A percentile compares a stretch with the other conserved stretches of the same genome.
Evolutionary conservation across 495 filamentous ascomycete genomes (phyloP).

Genomic region (Penicillium bovifimosum): DNA sequence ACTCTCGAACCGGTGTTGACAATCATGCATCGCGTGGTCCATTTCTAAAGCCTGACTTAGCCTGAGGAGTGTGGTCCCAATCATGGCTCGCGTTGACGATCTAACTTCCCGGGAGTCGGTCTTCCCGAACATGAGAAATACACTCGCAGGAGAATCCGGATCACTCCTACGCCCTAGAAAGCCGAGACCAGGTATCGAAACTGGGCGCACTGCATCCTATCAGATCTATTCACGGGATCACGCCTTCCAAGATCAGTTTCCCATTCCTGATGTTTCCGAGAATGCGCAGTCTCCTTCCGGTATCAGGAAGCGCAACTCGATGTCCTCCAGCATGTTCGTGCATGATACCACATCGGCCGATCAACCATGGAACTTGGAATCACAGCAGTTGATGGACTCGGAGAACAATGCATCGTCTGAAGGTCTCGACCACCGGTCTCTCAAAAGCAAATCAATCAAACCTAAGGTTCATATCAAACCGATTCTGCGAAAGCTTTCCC

Average conservation of each 20-base stretch:
- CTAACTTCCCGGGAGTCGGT: constrained; percentile 17
- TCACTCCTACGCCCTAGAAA: constrained; percentile 5
- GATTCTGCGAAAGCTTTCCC: constrained; percentile 50
- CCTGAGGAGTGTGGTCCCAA: constrained; percentile 2
- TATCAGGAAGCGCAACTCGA: constrained; percentile 5
- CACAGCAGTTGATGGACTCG: constrained; percentile 8
- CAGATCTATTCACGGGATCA: constrained; percentile 5
- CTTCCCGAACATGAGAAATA: constrained; percentile 11
- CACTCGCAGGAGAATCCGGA: constrained; percentile 11
- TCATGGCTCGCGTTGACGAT: constrained; percentile 24
- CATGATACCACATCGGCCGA: constrained; percentile 10
- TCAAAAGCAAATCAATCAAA: constrained; percentile 24
- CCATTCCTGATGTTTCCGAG: constrained; percentile 18
- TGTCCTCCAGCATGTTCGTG: constrained; percentile 8
- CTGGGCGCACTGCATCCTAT: constrained; percentile 1
- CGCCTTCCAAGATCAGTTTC: constrained; percentile 10
- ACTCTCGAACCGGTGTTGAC: neutral
- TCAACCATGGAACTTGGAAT: constrained; percentile 8
- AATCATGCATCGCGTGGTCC: constrained; percentile 18
- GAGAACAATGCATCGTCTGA: constrained; percentile 15
- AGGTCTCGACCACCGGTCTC: constrained; percentile 19
- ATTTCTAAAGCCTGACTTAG: constrained; percentile 12
- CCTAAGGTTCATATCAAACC: constrained; percentile 51
- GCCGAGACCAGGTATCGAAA: constrained; percentile 3
- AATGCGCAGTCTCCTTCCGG: constrained; percentile 5